Base-by-base conservation (phyloP, 371 early-diverging fungal genomes). In the Rhizopus stolonifer region DNA sequence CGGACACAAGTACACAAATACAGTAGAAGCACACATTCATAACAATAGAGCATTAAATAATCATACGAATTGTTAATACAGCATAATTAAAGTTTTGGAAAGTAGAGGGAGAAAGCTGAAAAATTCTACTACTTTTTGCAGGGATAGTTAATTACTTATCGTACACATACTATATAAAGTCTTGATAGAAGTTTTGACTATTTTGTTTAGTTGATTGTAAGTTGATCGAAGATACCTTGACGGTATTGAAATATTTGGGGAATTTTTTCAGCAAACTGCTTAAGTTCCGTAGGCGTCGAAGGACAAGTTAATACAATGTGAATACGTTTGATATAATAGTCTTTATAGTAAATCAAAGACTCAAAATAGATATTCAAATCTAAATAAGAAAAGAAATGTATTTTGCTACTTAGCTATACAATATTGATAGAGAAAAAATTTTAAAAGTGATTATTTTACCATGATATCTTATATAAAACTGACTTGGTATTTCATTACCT, bases 321-420 rank as follows among this genome's bases (percentile, higher is more conserved):
- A 29, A 48, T 39, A 24, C 55, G 3, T 46, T 54, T 47, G 21
- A 54, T 25, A 31, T 26, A 47, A 31, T 29, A 54, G 17, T 47
- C 55, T 21, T 29, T 39, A 47, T 34, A 47, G 55, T 47, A 47
- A 29, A 32, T 47, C 24, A 47, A 54, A 1, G 47, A 54, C 26
- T 54, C 48, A 31, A 54, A 47, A 47, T 54, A 47, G 4, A 54
- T n/a, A 26, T 36, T 34, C 48, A 54, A 15, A 46, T 47, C 47
- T 54, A 54, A 39, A 24, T 40, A 39, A 52, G 32, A 43, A 21
- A 52, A n/a, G n/a, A n/a, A n/a, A n/a, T 42, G 33, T 43, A 19
- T 31, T 17, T 42, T 52, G 19, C 42, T 48, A 34, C 21, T 21
- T 52, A 52, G 42, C 38, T 42, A 52, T n/a, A n/a, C 29, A 19